These are phyloP conservation scores for Vigna hirtella DNA, from an alignment of 306 rosid genomes.

Conservation along the genomic window DNA sequence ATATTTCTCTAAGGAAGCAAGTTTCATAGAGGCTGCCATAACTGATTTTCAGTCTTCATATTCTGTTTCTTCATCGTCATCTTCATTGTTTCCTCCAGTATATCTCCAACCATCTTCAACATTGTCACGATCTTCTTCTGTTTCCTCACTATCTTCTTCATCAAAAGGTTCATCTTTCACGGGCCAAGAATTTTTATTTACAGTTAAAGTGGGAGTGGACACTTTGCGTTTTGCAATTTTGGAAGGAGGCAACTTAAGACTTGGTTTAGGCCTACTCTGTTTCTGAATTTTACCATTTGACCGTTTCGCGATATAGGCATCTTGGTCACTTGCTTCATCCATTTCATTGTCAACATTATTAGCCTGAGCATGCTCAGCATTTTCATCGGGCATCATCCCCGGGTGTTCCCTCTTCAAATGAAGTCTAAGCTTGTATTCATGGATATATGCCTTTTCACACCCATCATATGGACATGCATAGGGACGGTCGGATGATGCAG, in stretches of 20 bases:
- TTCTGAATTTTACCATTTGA: slow-evolving; percentile 74
- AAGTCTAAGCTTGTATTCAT: slow-evolving; percentile 92
- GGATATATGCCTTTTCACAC: slow-evolving; percentile 92
- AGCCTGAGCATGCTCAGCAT: slow-evolving; percentile 62
- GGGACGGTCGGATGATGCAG: slow-evolving; percentile 94
- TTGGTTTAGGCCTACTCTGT: slow-evolving; percentile 73
- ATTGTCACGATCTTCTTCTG: slow-evolving; percentile 94
- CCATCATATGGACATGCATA: slow-evolving; percentile 93
- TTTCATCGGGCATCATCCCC: slow-evolving; percentile 77
- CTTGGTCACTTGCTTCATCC: slow-evolving; percentile 95
- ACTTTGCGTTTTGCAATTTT: slow-evolving; percentile 69
- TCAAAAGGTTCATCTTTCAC: slow-evolving; percentile 74
- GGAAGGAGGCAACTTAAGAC: slow-evolving; percentile 72
- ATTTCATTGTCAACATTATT: slow-evolving; percentile 74
- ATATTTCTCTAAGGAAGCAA: neutral
- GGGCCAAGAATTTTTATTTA: slow-evolving; percentile 77
- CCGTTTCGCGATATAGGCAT: slow-evolving; percentile 70
- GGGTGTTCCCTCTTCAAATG: slow-evolving; percentile 96
- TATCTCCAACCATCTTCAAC: slow-evolving; percentile 94
- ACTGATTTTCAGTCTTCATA: slow-evolving; percentile 70
- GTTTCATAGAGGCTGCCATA: slow-evolving; percentile 23
- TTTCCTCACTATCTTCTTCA: slow-evolving; percentile 98
- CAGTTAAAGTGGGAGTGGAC: slow-evolving; percentile 56
- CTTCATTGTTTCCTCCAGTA: slow-evolving; percentile 72
- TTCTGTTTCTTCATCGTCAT: slow-evolving; percentile 97